phyloP scores from a whole-genome alignment of 352 stramenopile genomes.

The Phytophthora sp. region DNA sequence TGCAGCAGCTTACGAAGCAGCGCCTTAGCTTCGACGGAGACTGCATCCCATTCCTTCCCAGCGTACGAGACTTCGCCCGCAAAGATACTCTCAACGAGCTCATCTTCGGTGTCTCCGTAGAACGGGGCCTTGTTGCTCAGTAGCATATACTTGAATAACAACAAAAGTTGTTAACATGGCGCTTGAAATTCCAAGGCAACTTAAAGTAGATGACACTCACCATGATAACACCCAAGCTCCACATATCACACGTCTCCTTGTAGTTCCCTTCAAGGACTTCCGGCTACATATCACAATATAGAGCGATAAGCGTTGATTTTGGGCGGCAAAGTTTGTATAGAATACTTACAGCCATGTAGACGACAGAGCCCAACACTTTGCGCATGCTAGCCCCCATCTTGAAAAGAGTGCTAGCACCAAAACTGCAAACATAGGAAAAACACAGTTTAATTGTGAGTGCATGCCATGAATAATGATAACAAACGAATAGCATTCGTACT shows the following conservation, averaged over 20 bases:
- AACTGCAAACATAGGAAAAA: conserved; percentile 51
- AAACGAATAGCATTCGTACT: conserved; percentile 42
- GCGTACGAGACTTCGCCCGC: conserved; percentile 63
- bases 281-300: conserved; percentile 40
- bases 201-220: conserved; percentile 21
- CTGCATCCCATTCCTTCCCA: conserved; percentile 51
- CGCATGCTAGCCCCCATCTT: conserved; percentile 79
- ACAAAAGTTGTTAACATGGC: no score
- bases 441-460: conserved; percentile 39
- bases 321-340: neutral
- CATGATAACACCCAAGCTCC: conserved; percentile 87
- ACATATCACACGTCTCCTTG: conserved; percentile 78
- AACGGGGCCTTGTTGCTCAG: conserved; percentile 82
- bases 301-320: no score
- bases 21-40: conserved; percentile 71
- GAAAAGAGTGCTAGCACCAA: conserved; percentile 81
- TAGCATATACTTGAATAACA: conserved; percentile 71
- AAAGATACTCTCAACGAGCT: conserved; percentile 80
- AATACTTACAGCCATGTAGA: conserved; percentile 84
- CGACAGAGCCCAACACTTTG: conserved; percentile 77
- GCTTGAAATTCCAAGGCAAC: neutral
- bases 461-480: neutral
- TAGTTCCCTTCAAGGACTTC: conserved; percentile 79
- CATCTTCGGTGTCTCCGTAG: conserved; percentile 67
- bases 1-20: conserved; percentile 79